A percentile compares a stretch with the other conserved stretches of the same genome.
These are phyloP conservation scores for Candida ipomoeae DNA, from an alignment of 805 yeast species.

Conservation along the genomic window DNA sequence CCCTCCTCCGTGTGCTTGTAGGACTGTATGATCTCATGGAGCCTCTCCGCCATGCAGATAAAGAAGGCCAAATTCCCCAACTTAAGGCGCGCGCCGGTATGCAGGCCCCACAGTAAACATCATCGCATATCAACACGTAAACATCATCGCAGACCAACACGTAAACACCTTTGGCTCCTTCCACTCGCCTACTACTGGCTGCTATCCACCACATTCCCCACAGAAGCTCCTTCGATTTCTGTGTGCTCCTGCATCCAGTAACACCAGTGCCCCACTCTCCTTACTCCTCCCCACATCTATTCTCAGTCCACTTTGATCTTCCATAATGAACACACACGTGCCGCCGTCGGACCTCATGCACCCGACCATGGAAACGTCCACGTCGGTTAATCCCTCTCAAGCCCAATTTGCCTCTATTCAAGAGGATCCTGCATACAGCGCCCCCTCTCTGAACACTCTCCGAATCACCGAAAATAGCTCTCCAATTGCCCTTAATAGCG, in stretches of 20 bases:
- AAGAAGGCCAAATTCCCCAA: neutral
- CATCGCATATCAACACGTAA: slow-evolving; percentile 1
- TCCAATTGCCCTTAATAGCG: slow-evolving; percentile 7
- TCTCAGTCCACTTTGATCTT: neutral
- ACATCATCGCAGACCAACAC: neutral
- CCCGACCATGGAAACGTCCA: slow-evolving; percentile 16
- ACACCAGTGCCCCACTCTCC: neutral
- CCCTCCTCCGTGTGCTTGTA: slow-evolving; percentile 9
- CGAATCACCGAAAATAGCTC: slow-evolving; percentile 1
- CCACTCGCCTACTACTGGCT: neutral
- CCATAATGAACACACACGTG: neutral
- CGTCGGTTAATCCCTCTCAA: slow-evolving; percentile 14
- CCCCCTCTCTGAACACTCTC: neutral
- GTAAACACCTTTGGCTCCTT: neutral
- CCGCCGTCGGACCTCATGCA: slow-evolving; percentile 13
- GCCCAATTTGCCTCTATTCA: neutral
- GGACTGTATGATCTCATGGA: slow-evolving; percentile 8
- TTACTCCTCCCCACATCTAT: neutral
- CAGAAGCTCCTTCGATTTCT: no score
- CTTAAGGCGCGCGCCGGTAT: neutral
- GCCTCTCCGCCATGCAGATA: neutral
- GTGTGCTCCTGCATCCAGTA: neutral
- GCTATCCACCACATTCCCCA: no score
- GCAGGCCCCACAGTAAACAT: neutral
- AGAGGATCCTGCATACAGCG: neutral